phyloP scores from a whole-genome alignment of 352 stramenopile genomes.

The Phytopythium cucurbitacearum region DNA sequence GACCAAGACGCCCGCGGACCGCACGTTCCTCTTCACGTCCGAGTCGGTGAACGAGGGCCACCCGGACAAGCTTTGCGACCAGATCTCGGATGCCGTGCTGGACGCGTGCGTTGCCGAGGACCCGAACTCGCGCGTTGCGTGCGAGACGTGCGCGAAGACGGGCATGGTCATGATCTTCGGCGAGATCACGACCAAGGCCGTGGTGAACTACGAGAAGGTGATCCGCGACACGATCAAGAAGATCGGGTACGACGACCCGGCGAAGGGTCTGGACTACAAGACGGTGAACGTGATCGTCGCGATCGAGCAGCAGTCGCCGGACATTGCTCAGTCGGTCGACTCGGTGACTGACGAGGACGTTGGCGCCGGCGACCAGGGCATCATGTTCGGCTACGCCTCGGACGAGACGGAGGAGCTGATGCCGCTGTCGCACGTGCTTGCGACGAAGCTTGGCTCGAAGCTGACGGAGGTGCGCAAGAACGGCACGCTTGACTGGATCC shows the following conservation, averaged over 20 bases:
- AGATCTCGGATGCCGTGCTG: slow-evolving; percentile 98
- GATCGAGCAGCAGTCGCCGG: slow-evolving; percentile 99
- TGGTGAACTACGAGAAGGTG: slow-evolving; percentile 99
- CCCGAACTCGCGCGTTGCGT: slow-evolving; percentile 97
- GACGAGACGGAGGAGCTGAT: slow-evolving; percentile 98
- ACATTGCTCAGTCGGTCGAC: slow-evolving; percentile 99
- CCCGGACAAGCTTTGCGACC: slow-evolving; percentile 98
- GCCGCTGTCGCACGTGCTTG: slow-evolving; percentile 97
- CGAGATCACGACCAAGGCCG: slow-evolving; percentile 99
- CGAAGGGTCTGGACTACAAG: slow-evolving; percentile 99
- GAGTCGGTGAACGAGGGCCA: slow-evolving; percentile 99
- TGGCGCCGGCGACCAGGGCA: slow-evolving; percentile 96
- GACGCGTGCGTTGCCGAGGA: slow-evolving; percentile 98
- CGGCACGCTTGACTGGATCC: slow-evolving; percentile 97
- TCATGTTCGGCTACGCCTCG: slow-evolving; percentile 94
- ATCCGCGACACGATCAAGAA: slow-evolving; percentile 99
- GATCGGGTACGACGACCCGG: slow-evolving; percentile 98
- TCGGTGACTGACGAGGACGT: slow-evolving; percentile 96
- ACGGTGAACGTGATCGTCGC: slow-evolving; percentile 99
- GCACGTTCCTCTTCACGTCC: slow-evolving; percentile 96
- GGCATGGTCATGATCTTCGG: slow-evolving; percentile 99
- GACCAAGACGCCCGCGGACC: slow-evolving; percentile 38
- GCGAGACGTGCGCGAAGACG: slow-evolving; percentile 99
- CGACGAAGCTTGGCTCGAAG: slow-evolving; percentile 94
- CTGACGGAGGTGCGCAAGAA: slow-evolving; percentile 99